These are phyloP conservation scores for Taxawa tesnikishii DNA, from an alignment of 2,329 filamentous ascomycete species.

Conservation along the genomic window DNA sequence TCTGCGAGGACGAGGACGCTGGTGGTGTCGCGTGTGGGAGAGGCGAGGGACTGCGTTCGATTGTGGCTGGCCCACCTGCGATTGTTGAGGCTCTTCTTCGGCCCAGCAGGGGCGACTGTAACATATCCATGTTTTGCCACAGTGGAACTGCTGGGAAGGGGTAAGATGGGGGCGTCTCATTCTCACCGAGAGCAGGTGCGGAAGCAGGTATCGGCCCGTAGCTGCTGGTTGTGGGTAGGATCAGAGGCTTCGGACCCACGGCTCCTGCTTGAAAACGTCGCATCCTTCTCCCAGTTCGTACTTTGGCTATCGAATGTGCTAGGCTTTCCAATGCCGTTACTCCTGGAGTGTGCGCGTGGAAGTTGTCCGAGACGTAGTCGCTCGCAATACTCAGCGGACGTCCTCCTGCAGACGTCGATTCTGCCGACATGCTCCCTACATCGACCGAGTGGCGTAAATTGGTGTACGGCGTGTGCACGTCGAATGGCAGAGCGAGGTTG, in stretches of 20 bases:
- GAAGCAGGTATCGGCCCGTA: constrained; percentile 13
- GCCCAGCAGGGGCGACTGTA: constrained; percentile 1
- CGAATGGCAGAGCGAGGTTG: background rate
- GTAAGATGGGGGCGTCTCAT: constrained; percentile 10
- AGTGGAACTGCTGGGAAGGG: constrained; percentile 8
- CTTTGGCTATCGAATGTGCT: too few relatives aligned
- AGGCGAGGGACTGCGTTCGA: background rate
- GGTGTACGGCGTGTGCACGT: background rate
- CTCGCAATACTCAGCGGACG: background rate
- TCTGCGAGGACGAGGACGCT: constrained; percentile 1
- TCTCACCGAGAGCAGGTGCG: constrained; percentile 14
- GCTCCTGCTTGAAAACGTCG: constrained; percentile 21
- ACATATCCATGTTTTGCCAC: background rate
- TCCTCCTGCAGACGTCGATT: background rate
- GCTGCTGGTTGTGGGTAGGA: constrained; percentile 19
- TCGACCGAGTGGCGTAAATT: background rate
- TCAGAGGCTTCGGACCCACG: constrained; percentile 19
- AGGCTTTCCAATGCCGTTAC: background rate
- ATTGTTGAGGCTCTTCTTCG: constrained; percentile 12
- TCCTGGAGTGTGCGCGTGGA: too few relatives aligned
- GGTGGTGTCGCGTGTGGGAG: constrained; percentile 1
- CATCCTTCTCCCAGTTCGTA: too few relatives aligned
- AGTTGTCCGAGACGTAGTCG: background rate
- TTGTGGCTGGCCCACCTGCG: constrained; percentile 2
- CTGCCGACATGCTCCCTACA: background rate